phyloP scores from a whole-genome alignment of 352 stramenopile species.

The Phytophthora rubi region DNA sequence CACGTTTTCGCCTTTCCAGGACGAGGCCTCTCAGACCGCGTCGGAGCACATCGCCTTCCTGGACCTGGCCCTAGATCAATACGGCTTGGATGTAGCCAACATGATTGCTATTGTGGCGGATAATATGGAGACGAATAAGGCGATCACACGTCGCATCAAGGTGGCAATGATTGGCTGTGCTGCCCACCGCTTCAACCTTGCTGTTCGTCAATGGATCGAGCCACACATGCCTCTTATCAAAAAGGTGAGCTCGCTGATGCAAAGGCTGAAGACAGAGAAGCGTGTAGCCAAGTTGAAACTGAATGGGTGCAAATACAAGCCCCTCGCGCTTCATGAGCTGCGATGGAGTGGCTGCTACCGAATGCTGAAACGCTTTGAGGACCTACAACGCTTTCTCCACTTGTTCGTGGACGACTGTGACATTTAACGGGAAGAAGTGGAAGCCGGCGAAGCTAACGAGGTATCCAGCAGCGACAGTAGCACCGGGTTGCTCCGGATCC shows the following conservation, averaged over 20 bases:
- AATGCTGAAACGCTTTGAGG: slow-evolving; percentile 11
- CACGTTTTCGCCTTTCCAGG: slow-evolving; percentile 9
- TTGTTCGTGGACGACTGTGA: slow-evolving; percentile 5
- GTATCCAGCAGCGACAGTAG: neutral
- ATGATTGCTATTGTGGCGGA: slow-evolving; percentile 13
- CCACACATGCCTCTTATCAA: neutral
- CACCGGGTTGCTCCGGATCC: neutral
- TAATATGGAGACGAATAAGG: slow-evolving; percentile 18
- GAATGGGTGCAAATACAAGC: slow-evolving; percentile 3
- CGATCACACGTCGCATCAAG: slow-evolving; percentile 1
- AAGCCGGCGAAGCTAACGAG: neutral
- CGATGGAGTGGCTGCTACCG: neutral
- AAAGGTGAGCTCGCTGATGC: neutral
- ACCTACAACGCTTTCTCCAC: slow-evolving; percentile 7
- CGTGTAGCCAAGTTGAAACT: neutral
- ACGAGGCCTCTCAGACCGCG: slow-evolving; percentile 4
- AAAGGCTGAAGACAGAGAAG: neutral
- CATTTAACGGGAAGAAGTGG: neutral
- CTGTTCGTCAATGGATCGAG: neutral
- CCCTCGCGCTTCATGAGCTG: slow-evolving; percentile 1
- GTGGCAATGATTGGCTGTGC: slow-evolving; percentile 4
- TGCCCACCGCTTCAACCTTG: neutral
- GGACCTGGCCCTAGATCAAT: slow-evolving; percentile 1
- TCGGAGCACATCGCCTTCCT: slow-evolving; percentile 12
- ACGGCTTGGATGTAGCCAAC: slow-evolving; percentile 5